Evolutionary conservation across 352 stramenopile species (phyloP), one percentile per base, ranked within the genome.

Genomic region (Pythium rhizo-oryzae): DNA sequence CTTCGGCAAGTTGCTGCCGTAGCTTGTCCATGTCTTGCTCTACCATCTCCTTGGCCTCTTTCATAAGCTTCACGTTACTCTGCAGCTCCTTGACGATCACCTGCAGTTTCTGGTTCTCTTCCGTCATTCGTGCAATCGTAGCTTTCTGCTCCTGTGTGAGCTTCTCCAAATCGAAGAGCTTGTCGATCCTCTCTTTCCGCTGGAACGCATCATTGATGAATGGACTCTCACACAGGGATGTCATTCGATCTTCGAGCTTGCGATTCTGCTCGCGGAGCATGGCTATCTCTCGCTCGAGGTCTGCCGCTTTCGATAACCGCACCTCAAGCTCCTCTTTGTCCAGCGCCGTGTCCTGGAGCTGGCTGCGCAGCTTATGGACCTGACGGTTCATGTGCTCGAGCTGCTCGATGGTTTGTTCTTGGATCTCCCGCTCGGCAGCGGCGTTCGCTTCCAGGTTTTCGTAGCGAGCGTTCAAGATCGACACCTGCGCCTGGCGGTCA

Each of bases 181-280:
- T 94, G 52, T 96, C 84, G 47, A 94, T 94, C 5, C 85, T 78
- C 28, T 93, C 87, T 70, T 96, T 96, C 1, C 84, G 78, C 67
- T 96, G 81, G 54, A 96, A 97, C 5, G 91, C 91, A 50, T 98
- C 87, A 63, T 94, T 94, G 28, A 98, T 97, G 71, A 98, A 98
- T 13, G 93, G 93, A 24, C 89, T 97, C 62, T 98, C 92, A 62
- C 93, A 98, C 18, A 98, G 72, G 16, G 78, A 79, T 25, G 87
- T 97, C 76, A 98, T 96, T 8, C 92, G 78, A 19, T 97, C 85
- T 71, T 98, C 94, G 1, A 98, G 74, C 28, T 84, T 88, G 15
- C 81, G 78, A 62, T 97, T 98, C 67, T 94, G 82, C 9, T 96
- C 81, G 5, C 81, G 76, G 5, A 97, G 67, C 55, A 93, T 67